A percentile compares a stretch with the other conserved stretches of the same genome.
These are phyloP conservation scores for Scalesia atractyloides DNA, from an alignment of 129 eudicot species.

Conservation along the genomic window DNA sequence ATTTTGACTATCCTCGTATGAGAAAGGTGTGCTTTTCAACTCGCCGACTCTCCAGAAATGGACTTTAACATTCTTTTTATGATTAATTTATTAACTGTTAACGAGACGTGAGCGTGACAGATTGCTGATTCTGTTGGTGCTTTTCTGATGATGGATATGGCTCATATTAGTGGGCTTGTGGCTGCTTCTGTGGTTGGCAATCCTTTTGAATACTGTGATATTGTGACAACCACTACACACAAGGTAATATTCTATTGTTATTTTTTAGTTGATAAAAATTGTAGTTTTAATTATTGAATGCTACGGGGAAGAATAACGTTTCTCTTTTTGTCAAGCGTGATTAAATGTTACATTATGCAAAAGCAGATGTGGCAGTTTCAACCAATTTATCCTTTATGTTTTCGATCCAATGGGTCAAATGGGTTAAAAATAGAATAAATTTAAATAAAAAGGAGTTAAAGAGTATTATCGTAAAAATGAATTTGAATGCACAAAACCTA, in stretches of 20 bases:
- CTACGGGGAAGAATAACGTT: background rate
- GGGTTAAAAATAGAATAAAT: background rate
- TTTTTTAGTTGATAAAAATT: background rate
- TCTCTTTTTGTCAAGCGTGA: background rate
- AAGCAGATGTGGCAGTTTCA: background rate
- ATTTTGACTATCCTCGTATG: slow-evolving; percentile 94
- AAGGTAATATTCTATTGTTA: slow-evolving; percentile 52
- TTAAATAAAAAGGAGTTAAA: background rate
- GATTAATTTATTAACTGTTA: slow-evolving; percentile 15
- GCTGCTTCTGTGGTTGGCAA: slow-evolving; percentile 88
- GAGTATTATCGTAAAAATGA: background rate
- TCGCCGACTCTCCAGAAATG: background rate
- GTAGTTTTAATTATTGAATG: background rate
- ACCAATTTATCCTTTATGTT: background rate
- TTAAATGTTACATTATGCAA: slow-evolving; percentile 3
- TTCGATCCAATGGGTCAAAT: background rate
- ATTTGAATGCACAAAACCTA: background rate
- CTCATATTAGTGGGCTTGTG: slow-evolving; percentile 99
- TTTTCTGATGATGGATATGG: slow-evolving; percentile 99
- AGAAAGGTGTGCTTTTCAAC: slow-evolving; percentile 63
- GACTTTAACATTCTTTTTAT: background rate
- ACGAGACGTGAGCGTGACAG: slow-evolving; percentile 38
- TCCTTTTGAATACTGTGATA: slow-evolving; percentile 95
- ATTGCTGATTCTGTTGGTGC: slow-evolving; percentile 97
- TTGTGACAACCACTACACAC: slow-evolving; percentile 97